Base-by-base conservation (phyloP, 1,284 basidiomycete genomes). In the Irpex sp. region DNA sequence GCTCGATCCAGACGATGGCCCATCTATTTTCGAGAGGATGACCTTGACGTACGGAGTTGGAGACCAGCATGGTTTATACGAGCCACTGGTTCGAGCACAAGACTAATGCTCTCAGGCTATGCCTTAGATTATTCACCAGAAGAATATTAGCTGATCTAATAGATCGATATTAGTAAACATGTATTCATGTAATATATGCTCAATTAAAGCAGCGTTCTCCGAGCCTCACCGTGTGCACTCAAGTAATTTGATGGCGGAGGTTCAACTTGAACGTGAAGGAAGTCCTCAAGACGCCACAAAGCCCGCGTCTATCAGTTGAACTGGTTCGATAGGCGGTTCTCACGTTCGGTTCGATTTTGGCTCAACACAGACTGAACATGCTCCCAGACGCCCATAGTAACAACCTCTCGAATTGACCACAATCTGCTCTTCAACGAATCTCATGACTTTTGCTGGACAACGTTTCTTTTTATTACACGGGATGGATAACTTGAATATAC, bases 1-100 rank as follows among this genome's bases (percentile, higher is more conserved):
- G 68, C 74, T 88, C 21, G 76, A 84, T 64, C 51, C 76, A 31
- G 73, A 79, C 31, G 72, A 72, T 13, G 78, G 77, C 0, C 80
- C 82, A 0, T 78, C 80, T 3, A 77, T 88, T 57, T 82, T 94
- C 62, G 81, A 88, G 60, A 77, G 82, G 35, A 85, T 94, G 79
- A 94, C 92, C 0, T 75, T 97, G 50, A 91, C 90, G 0, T 97
- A 97, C 68, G 84, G 86, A 1, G 78, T 98, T 0, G 94, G 94
- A 1, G 86, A 88, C 49, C 87, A 93, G 66, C 92, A 95, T 69
- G 87, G 84, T 0, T 74, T 95, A n/a, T 89, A 82, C 67, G 74
- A 76, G 57, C 68, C 75, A 0, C 77, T 86, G 77, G 74, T 71
- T 19, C 71, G 73, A 9, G 80, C 77, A 2, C 78, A 77, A 60